Evolutionary conservation across 768 basidiomycete species (phyloP).

Genomic region (Ramaria rubella): DNA sequence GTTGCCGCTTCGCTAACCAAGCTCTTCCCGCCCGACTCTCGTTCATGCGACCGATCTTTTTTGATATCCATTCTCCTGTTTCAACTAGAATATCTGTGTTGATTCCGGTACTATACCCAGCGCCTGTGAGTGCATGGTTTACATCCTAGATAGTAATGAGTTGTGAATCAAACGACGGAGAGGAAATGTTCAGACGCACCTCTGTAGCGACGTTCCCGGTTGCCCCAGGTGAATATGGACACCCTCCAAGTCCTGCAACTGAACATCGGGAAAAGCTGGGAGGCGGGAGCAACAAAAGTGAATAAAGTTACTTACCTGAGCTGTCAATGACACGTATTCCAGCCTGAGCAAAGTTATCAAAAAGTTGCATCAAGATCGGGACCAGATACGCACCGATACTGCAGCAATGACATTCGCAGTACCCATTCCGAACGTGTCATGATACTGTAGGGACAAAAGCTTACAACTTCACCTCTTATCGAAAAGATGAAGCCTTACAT

Average conservation of each 20-base stretch:
- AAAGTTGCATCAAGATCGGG: background rate
- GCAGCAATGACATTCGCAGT: constrained; percentile 71
- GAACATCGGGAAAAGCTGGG: background rate
- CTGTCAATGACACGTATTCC: constrained; percentile 74
- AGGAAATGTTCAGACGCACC: constrained; percentile 14
- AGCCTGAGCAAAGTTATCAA: constrained; percentile 28
- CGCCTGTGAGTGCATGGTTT: constrained; percentile 70
- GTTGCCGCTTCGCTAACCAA: constrained; percentile 43
- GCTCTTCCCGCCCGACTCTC: constrained; percentile 76
- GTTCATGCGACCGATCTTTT: constrained; percentile 56
- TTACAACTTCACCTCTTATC: background rate
- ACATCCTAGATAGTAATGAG: constrained; percentile 42
- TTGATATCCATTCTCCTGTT: constrained; percentile 79
- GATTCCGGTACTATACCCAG: constrained; percentile 47
- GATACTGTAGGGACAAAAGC: constrained; percentile 47
- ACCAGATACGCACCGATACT: constrained; percentile 27
- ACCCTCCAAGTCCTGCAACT: constrained; percentile 88
- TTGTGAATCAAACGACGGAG: background rate
- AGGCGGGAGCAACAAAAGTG: background rate
- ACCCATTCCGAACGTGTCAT: constrained; percentile 85
- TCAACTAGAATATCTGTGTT: constrained; percentile 66
- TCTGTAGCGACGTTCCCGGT: constrained; percentile 95
- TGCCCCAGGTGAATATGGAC: constrained; percentile 93
- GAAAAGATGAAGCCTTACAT: constrained; percentile 1
- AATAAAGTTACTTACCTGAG: constrained; percentile 16